Percentiles rank a stretch among this genome's conserved stretches.
phyloP scores from a whole-genome alignment of 495 filamentous ascomycete genomes.

The Cryomyces antarcticus region DNA sequence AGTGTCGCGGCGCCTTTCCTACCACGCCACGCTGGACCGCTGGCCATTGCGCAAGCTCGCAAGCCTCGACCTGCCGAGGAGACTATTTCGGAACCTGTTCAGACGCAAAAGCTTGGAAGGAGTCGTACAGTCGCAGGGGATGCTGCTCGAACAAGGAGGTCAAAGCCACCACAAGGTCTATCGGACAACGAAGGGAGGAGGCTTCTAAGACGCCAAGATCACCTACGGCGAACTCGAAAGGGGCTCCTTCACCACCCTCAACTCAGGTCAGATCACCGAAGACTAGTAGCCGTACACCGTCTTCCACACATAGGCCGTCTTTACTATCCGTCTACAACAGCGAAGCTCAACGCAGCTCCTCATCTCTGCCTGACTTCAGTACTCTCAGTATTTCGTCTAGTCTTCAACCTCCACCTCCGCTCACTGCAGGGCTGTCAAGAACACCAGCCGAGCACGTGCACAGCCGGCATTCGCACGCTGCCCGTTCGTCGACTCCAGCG shows the following conservation, averaged over 20 bases:
- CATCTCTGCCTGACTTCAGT: slow-evolving; percentile 41
- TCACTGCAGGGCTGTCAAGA: slow-evolving; percentile 4
- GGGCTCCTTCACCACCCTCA: not conserved
- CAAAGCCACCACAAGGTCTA: too few species aligned
- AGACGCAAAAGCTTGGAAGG: slow-evolving; percentile 29
- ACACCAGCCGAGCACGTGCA: slow-evolving; percentile 9
- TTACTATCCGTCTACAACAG: slow-evolving; percentile 3
- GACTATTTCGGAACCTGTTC: slow-evolving; percentile 31
- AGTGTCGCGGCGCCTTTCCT: slow-evolving; percentile 31
- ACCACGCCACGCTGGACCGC: slow-evolving; percentile 35
- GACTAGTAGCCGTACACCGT: too few species aligned
- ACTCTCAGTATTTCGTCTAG: slow-evolving; percentile 15
- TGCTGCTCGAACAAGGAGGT: slow-evolving; percentile 25
- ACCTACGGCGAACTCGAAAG: slow-evolving; percentile 10
- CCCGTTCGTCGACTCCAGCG: slow-evolving; percentile 27
- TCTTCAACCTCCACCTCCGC: slow-evolving; percentile 9
- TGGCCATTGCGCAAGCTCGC: slow-evolving; percentile 53
- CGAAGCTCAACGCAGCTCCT: slow-evolving; percentile 32
- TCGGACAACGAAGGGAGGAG: too few species aligned
- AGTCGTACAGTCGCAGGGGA: slow-evolving; percentile 40
- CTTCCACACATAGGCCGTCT: slow-evolving; percentile 1
- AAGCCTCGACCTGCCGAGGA: slow-evolving; percentile 38
- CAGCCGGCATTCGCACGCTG: slow-evolving; percentile 26
- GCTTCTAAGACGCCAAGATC: slow-evolving; percentile 18
- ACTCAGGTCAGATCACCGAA: not conserved